Conservation (phyloP, 2,329 filamentous ascomycete genomes). For the Neofusicoccum sp. region DNA sequence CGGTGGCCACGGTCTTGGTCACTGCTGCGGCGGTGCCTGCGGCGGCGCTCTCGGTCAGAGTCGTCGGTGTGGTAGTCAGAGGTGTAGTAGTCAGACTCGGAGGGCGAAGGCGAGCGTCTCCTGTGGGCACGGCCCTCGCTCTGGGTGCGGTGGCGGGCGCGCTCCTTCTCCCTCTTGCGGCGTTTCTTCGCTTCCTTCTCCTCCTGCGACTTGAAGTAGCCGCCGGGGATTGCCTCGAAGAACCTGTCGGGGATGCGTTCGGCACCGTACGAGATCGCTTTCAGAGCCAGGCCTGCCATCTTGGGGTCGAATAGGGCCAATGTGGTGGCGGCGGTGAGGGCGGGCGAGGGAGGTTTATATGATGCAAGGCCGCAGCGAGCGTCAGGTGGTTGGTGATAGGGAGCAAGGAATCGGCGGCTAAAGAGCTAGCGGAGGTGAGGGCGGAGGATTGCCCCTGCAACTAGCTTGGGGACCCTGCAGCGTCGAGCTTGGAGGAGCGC, state of each 20-base stretch:
- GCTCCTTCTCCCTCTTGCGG: constrained; percentile 23
- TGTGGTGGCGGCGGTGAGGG: background rate
- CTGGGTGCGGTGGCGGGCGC: constrained; percentile 20
- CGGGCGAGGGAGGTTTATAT: constrained; percentile 11
- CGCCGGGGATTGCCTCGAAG: constrained; percentile 38
- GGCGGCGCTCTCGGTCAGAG: constrained; percentile 12
- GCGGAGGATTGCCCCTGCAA: constrained; percentile 9
- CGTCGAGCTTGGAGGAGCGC: background rate
- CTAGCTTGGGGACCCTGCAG: constrained; percentile 1
- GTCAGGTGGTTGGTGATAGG: constrained; percentile 16
- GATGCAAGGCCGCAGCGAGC: constrained; percentile 6
- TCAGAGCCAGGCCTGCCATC: constrained; percentile 31
- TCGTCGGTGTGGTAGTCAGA: constrained; percentile 16
- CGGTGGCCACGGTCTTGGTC: background rate
- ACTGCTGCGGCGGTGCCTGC: background rate
- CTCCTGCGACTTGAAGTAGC: constrained; percentile 35
- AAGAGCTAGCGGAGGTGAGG: background rate
- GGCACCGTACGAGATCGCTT: constrained; percentile 38
- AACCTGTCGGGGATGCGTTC: constrained; percentile 39
- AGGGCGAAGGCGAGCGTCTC: background rate
- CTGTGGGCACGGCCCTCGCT: constrained; percentile 13
- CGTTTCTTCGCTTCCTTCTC: constrained; percentile 25
- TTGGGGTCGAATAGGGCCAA: constrained; percentile 2
- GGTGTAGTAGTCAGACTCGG: constrained; percentile 20
- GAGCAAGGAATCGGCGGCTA: constrained; percentile 10